Evolutionary conservation across 1,139 yeast genomes (phyloP).

Genomic region (Saccharomyces hybrid): DNA sequence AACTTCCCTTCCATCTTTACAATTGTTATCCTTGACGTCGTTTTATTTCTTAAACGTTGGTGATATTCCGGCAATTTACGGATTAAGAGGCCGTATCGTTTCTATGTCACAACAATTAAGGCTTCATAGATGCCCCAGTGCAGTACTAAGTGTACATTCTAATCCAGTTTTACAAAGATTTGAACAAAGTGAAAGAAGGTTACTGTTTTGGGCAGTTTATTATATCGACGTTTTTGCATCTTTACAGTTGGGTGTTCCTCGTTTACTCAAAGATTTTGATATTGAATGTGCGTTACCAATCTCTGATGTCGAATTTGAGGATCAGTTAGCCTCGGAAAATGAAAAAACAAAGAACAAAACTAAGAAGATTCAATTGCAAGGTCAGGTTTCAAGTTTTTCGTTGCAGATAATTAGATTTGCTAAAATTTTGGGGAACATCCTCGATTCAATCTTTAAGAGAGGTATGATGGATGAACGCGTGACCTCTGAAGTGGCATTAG

Average conservation of each 20-base stretch:
- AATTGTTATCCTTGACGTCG: constrained; percentile 58
- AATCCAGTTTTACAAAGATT: constrained; percentile 51
- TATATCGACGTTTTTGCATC: constrained; percentile 71
- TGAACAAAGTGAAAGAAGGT: constrained; percentile 76
- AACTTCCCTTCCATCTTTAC: constrained; percentile 65
- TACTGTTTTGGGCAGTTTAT: constrained; percentile 79
- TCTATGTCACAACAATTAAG: constrained; percentile 84
- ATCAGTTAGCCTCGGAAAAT: constrained; percentile 32
- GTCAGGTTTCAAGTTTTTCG: constrained; percentile 58
- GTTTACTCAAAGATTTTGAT: constrained; percentile 70
- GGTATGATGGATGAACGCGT: constrained; percentile 39
- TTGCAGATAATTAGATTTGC: constrained; percentile 62
- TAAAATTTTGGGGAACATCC: constrained; percentile 63
- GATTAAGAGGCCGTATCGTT: constrained; percentile 64
- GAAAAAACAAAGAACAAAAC: not conserved
- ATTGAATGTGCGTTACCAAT: constrained; percentile 82
- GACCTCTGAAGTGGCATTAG: constrained; percentile 33
- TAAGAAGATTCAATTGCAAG: constrained; percentile 39
- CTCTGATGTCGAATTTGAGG: constrained; percentile 46
- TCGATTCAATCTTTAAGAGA: constrained; percentile 57
- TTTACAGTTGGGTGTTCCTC: constrained; percentile 72
- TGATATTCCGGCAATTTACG: constrained; percentile 66
- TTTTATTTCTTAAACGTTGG: constrained; percentile 70
- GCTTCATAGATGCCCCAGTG: constrained; percentile 81
- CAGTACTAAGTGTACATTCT: constrained; percentile 49